These are phyloP conservation scores for Colletotrichum sp. DNA, from an alignment of 2,329 filamentous ascomycete species.

Conservation along the genomic window DNA sequence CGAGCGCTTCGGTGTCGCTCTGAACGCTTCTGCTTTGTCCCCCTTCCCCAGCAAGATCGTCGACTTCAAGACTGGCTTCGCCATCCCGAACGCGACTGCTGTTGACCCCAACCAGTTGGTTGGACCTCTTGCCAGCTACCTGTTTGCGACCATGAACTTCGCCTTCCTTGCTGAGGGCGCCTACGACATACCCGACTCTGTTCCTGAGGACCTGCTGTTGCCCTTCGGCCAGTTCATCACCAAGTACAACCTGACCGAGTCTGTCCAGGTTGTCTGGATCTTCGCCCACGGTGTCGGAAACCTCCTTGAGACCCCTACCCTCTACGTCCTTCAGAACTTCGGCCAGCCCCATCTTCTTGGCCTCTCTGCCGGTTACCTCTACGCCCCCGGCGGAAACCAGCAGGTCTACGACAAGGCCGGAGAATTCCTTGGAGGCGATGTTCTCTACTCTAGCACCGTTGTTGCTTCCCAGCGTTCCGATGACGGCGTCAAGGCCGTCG, in stretches of 20 bases:
- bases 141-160: constrained; percentile 10
- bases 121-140: background rate
- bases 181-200: constrained; percentile 38
- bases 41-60: constrained; percentile 15
- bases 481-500: constrained; percentile 24
- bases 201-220: constrained; percentile 34
- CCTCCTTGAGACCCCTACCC: constrained; percentile 38
- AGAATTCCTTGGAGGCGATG: constrained; percentile 29
- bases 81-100: constrained; percentile 17
- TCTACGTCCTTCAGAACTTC: constrained; percentile 44
- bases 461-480: constrained; percentile 22
- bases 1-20: constrained; percentile 41
- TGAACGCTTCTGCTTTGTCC: constrained; percentile 1
- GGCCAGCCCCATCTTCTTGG: constrained; percentile 26
- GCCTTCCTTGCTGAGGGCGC: constrained; percentile 23
- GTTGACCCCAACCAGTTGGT: constrained; percentile 3
- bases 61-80: constrained; percentile 21
- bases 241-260: constrained; percentile 13
- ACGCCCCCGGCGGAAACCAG: constrained; percentile 25
- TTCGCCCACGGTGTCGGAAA: constrained; percentile 45
- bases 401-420: constrained; percentile 31
- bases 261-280: constrained; percentile 28
- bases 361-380: constrained; percentile 39
- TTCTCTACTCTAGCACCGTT: constrained; percentile 31
- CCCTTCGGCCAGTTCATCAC: constrained; percentile 16